phyloP scores from a whole-genome alignment of 2,329 filamentous ascomycete genomes.

The Sclerotinia trifoliorum region DNA sequence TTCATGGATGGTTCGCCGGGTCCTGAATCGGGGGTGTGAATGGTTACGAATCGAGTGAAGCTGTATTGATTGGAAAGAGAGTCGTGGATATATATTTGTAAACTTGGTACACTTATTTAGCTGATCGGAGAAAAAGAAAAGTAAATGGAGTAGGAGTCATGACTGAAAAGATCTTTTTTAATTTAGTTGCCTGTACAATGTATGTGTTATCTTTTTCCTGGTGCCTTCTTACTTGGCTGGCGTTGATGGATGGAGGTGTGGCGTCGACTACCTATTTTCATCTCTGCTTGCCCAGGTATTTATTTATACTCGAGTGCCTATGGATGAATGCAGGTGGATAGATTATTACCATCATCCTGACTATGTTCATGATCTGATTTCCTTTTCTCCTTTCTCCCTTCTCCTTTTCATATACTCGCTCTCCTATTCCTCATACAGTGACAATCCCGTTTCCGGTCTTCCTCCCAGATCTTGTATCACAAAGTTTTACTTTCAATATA shows the following conservation, averaged over 20 bases:
- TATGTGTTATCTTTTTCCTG: background rate
- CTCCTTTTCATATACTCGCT: background rate
- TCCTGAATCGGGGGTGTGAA: background rate
- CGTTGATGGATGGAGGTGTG: background rate
- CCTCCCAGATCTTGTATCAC: background rate
- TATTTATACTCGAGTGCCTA: background rate
- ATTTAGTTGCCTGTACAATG: background rate
- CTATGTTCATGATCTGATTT: background rate
- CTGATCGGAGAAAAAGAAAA: no score
- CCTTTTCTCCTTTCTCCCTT: background rate
- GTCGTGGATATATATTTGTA: no score
- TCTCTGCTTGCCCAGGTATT: background rate
- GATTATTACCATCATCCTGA: background rate
- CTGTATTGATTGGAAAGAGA: background rate
- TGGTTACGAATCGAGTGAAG: background rate
- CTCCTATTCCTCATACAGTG: background rate
- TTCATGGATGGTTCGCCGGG: no score
- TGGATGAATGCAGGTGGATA: background rate
- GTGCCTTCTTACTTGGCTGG: background rate
- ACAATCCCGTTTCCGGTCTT: background rate
- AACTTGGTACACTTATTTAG: no score
- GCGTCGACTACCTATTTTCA: slow-evolving; percentile 4
- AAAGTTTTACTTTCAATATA: background rate
- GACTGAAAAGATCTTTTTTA: background rate
- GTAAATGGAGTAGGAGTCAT: background rate